phyloP scores from a whole-genome alignment of 352 stramenopile genomes.

The Globisporangium uncinulatum region DNA sequence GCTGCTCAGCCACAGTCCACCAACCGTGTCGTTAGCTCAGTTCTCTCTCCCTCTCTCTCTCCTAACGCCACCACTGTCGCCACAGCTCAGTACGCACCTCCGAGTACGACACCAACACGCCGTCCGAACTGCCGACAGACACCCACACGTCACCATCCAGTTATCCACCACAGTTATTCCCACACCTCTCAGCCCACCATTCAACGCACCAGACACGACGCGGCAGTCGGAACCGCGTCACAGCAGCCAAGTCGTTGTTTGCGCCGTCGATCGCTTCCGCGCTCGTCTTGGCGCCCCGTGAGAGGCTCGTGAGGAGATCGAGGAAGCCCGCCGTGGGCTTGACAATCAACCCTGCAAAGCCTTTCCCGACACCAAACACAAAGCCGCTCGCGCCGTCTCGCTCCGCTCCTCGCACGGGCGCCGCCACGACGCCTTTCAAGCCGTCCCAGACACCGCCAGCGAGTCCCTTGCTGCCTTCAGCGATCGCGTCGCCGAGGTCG shows the following conservation, averaged over 20 bases:
- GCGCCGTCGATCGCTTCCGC: constrained; percentile 69
- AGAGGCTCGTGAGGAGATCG: constrained; percentile 78
- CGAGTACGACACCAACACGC: constrained; percentile 77
- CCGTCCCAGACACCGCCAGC: constrained; percentile 78
- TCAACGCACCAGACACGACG: constrained; percentile 66
- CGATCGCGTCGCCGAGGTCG: constrained; percentile 71
- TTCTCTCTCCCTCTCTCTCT: neutral
- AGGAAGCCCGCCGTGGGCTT: constrained; percentile 81
- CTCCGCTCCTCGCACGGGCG: constrained; percentile 71
- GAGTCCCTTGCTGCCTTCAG: constrained; percentile 77
- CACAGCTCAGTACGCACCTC: constrained; percentile 20
- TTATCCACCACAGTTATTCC: neutral
- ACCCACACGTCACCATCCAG: constrained; percentile 2
- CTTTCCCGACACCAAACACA: constrained; percentile 80
- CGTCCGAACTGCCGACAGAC: constrained; percentile 43
- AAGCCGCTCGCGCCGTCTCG: constrained; percentile 73
- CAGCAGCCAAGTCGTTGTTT: constrained; percentile 35
- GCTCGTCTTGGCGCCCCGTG: constrained; percentile 74
- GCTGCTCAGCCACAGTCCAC: constrained; percentile 7
- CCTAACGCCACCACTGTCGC: neutral
- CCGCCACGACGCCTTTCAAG: constrained; percentile 74
- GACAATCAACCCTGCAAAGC: constrained; percentile 74
- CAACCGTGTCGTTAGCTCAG: neutral
- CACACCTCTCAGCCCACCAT: neutral
- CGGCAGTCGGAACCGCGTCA: constrained; percentile 64